Evolutionary conservation across 2,329 filamentous ascomycete species (phyloP), one percentile per base, ranked within the genome.

Genomic region (Apiospora rasikravindrae): DNA sequence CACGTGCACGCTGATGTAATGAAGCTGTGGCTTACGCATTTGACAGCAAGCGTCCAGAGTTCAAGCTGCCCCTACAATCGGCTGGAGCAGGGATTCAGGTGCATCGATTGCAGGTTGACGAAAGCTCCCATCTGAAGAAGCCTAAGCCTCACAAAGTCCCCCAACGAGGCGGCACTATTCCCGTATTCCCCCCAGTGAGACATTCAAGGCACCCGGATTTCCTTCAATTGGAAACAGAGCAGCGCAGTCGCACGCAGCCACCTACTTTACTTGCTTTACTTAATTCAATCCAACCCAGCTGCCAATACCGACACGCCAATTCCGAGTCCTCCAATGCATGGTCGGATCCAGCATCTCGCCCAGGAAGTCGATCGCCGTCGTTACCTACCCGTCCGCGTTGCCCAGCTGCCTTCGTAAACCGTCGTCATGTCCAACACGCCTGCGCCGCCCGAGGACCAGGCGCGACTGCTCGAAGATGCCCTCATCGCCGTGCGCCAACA

Each of bases 401-500:
- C 57, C 57, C 57, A 64, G 57, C n/a, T n/a, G n/a, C 57, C 57
- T 16, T 22, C 57, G 57, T 64, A 64, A 64, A 64, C 22, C 53
- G 53, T n/a, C 57, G 53, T 61, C 73, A 83, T 83, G 82, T 80
- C 84, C 73, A 84, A 86, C 73, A 86, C 86, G 72, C 89, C 92
- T 79, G 87, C 90, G 78, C 88, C 88, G 80, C 88, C 91, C 77
- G 93, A 95, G 84, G 93, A 95, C 85, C 93, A 92, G 89, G 94
- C 94, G 80, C 93, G 95, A 80, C 90, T 99, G 86, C 92, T 99
- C 78, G 96, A 99, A 86, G 96, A 99, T 92, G 96, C 97, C 80
- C 87, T 98, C 84, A 91, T 93, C 74, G 96, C 98, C 70, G 97
- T 99, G 84, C 94, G 96, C 85, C 96, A 98, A 86, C 97, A 99